A percentile compares a stretch with the other conserved stretches of the same genome.
These are phyloP conservation scores for Pelargonium fulgidum DNA, from an alignment of 441 rosid genomes.

Conservation along the genomic window DNA sequence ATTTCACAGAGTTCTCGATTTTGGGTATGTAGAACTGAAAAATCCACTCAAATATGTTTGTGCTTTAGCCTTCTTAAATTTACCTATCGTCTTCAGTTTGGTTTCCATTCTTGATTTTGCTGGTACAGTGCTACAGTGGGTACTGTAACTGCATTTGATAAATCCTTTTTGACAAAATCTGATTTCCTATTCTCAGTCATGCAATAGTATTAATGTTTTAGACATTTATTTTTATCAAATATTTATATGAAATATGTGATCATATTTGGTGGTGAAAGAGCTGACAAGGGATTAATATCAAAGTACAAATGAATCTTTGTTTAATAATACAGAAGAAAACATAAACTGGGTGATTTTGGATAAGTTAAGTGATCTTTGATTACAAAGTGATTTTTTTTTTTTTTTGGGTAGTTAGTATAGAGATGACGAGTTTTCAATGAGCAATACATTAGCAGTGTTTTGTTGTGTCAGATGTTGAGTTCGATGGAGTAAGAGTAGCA, in stretches of 20 bases:
- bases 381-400: too few relatives aligned
- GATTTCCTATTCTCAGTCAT: not conserved
- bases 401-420: too few relatives aligned
- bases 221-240: not conserved
- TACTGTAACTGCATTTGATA: not conserved
- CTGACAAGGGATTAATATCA: too few relatives aligned
- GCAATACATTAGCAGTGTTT: too few relatives aligned
- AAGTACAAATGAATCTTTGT: too few relatives aligned
- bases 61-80: constrained; percentile 5
- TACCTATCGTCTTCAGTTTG: not conserved
- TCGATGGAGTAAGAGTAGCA: too few relatives aligned
- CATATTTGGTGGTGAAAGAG: not conserved
- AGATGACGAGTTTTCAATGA: too few relatives aligned
- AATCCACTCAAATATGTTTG: constrained; percentile 10
- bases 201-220: not conserved
- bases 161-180: not conserved
- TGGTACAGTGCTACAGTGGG: not conserved
- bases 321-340: too few relatives aligned
- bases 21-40: constrained; percentile 36
- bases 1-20: constrained; percentile 59
- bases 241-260: not conserved
- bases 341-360: too few relatives aligned
- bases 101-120: constrained; percentile 7
- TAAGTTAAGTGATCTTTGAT: too few relatives aligned
- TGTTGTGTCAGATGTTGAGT: too few relatives aligned